Evolutionary conservation across 257 asterid species (phyloP).

Genomic region (Ajuga chamaepitys): DNA sequence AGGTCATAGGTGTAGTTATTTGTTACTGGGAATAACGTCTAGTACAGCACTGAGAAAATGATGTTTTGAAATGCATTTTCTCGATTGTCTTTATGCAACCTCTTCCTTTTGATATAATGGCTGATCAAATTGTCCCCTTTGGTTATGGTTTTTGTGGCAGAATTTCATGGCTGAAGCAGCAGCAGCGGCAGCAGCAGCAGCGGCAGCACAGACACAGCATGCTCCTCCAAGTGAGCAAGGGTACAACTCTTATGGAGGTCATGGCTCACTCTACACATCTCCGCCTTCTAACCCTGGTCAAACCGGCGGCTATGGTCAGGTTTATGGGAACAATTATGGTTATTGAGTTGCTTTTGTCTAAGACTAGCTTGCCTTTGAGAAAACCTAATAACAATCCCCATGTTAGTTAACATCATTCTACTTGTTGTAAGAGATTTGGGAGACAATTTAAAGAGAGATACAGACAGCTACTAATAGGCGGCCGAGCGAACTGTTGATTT

Average conservation of each 20-base stretch:
- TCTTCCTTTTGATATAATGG: background rate
- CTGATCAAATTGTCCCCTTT: background rate
- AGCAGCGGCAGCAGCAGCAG: constrained; percentile 21
- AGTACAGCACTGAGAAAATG: background rate
- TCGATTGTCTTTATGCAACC: background rate
- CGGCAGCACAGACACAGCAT: constrained; percentile 40
- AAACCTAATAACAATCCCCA: background rate
- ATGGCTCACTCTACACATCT: constrained; percentile 41
- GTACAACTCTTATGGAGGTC: constrained; percentile 52
- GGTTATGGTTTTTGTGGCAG: constrained; percentile 29
- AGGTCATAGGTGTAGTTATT: background rate
- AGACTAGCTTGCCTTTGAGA: background rate
- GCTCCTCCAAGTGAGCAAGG: constrained; percentile 50
- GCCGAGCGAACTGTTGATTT: background rate
- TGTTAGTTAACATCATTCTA: constrained; percentile 4
- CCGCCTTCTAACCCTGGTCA: constrained; percentile 53
- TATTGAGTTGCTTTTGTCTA: constrained; percentile 30
- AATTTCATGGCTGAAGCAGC: constrained; percentile 80
- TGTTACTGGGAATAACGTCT: background rate
- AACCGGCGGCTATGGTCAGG: constrained; percentile 67
- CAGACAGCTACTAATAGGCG: constrained; percentile 6
- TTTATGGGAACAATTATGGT: constrained; percentile 68
- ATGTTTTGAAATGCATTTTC: background rate
- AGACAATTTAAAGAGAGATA: background rate
- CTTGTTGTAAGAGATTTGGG: constrained; percentile 11